Evolutionary conservation across 345 rosid genomes (phyloP), one percentile per base, ranked within the genome.

Genomic region (Boechera retrofracta): DNA sequence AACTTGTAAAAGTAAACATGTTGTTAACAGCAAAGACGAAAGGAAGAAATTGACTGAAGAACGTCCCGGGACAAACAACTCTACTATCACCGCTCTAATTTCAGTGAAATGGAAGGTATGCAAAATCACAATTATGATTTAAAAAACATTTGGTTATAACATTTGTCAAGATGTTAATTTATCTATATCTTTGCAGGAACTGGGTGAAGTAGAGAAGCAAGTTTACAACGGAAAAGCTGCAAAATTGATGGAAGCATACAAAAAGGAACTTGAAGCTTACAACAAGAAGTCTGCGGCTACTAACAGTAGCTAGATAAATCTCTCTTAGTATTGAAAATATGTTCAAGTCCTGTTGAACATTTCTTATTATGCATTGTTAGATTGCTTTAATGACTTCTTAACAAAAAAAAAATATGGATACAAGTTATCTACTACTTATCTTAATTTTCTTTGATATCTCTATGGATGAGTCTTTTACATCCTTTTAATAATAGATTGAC

Each of bases 31-130:
- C 87, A 90, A 86, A 72, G 99, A 89, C 69, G 72, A 87, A 51
- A 88, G 98, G 82, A 84, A 87, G 74, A 61, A n/a, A 13, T 60
- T 95, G 82, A 7, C 65, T 65, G 82, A 89, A 78, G 98, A 84
- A 75, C 76, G 88, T 38, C 93, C 91, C 0, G 97, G 86, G 60
- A 84, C 78, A 59, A 89, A 77, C 82, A 90, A 84, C 75, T 82
- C 94, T 3, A 90, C 97, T 12, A 15, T 95, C 4, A 89, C 58
- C 44, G 91, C 97, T 12, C 62, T 90, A 21, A 86, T 95, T 70
- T 88, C 96, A 39, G 84, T 95, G 81, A 90, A 94, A 67, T 92
- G 98, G 97, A 87, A 88, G 91, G 97, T 91, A 64, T 13, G 42
- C n/a, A 48, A 56, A 29, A 29, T 32, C 54, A 7, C 21, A 36